These are phyloP conservation scores for Aquanectria penicillioides DNA, from an alignment of 2,329 filamentous ascomycete genomes.

Conservation along the genomic window DNA sequence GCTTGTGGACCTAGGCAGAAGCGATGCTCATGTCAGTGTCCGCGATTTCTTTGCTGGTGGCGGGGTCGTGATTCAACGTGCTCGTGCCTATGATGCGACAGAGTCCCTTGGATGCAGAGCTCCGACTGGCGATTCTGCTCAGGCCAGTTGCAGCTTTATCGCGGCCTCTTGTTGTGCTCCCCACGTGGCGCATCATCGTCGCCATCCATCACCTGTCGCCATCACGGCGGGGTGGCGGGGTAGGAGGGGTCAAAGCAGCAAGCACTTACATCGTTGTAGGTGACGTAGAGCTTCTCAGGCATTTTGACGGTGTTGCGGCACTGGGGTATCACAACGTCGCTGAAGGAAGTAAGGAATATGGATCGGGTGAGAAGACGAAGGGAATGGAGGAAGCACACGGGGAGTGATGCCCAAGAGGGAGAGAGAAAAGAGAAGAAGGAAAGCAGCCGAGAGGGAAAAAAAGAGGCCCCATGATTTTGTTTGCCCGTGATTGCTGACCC, in stretches of 20 bases:
- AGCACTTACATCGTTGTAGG: slow-evolving; percentile 84
- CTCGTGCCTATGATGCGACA: not conserved
- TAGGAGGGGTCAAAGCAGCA: slow-evolving; percentile 28
- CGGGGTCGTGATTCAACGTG: not conserved
- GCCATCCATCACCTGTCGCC: slow-evolving; percentile 15
- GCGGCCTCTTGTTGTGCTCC: not conserved
- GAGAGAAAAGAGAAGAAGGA: slow-evolving; percentile 25
- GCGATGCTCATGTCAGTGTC: slow-evolving; percentile 32
- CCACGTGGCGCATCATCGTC: slow-evolving; percentile 26
- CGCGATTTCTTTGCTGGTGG: not conserved
- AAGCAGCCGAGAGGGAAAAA: slow-evolving; percentile 18
- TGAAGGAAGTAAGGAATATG: slow-evolving; percentile 6
- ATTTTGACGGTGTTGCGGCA: slow-evolving; percentile 60
- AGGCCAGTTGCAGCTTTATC: not conserved
- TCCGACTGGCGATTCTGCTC: not conserved
- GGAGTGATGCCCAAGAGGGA: slow-evolving; percentile 32
- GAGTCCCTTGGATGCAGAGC: not conserved
- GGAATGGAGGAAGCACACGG: slow-evolving; percentile 24
- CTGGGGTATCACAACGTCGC: slow-evolving; percentile 25
- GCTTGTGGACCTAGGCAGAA: slow-evolving; percentile 83
- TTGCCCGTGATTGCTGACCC: slow-evolving; percentile 17
- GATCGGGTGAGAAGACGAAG: too few species aligned
- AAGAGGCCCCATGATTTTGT: slow-evolving; percentile 24
- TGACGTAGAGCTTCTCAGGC: slow-evolving; percentile 88
- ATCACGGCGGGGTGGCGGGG: slow-evolving; percentile 42